These are phyloP conservation scores for Aspergillus carlsbadensis DNA, from an alignment of 495 filamentous ascomycete genomes.

Conservation along the genomic window DNA sequence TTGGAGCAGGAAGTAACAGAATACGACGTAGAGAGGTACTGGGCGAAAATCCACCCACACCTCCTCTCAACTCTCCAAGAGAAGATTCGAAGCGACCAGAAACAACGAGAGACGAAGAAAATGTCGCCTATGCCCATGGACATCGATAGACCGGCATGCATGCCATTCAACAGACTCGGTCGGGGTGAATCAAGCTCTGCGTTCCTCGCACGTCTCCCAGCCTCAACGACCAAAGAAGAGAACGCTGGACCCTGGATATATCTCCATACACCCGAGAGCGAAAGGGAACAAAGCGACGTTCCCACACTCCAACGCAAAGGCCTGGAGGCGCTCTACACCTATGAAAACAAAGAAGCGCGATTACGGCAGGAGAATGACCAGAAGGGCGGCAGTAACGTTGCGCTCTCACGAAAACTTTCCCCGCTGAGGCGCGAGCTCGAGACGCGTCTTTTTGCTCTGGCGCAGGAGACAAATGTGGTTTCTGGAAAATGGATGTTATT, in stretches of 20 bases:
- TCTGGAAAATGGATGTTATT: slow-evolving; percentile 91
- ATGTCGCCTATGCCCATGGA: slow-evolving; percentile 8
- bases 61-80: slow-evolving; percentile 35
- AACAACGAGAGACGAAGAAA: background rate
- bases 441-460: slow-evolving; percentile 54
- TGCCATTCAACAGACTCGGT: slow-evolving; percentile 40
- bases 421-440: slow-evolving; percentile 51
- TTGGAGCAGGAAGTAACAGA: slow-evolving; percentile 32
- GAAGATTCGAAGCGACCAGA: background rate
- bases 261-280: slow-evolving; percentile 50
- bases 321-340: background rate
- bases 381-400: slow-evolving; percentile 15
- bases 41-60: slow-evolving; percentile 33
- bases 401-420: slow-evolving; percentile 49
- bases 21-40: slow-evolving; percentile 51
- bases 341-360: slow-evolving; percentile 12
- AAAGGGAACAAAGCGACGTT: slow-evolving; percentile 23
- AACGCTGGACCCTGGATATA: slow-evolving; percentile 62
- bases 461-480: slow-evolving; percentile 52
- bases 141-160: background rate
- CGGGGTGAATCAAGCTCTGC: slow-evolving; percentile 55
- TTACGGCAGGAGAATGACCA: slow-evolving; percentile 35
- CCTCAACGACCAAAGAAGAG: slow-evolving; percentile 49
- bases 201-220: slow-evolving; percentile 67
- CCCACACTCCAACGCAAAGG: slow-evolving; percentile 4